These are phyloP conservation scores for Taphrina deformans DNA, from an alignment of 1,139 yeast genomes.

Conservation along the genomic window DNA sequence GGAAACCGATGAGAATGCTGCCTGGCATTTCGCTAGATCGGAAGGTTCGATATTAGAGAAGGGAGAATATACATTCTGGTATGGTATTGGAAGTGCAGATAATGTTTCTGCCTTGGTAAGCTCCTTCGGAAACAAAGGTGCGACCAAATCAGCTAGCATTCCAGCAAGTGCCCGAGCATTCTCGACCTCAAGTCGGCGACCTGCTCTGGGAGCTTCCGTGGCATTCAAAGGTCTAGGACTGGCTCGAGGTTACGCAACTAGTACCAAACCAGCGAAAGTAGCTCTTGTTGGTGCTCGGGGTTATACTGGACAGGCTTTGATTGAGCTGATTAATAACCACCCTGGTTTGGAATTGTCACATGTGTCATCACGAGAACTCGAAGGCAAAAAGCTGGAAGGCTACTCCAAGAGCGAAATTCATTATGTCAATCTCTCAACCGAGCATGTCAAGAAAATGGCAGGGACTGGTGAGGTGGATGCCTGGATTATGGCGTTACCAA, in stretches of 20 bases:
- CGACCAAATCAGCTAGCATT: not conserved
- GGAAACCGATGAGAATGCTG: conserved; percentile 84
- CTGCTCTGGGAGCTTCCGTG: conserved; percentile 9
- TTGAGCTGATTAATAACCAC: conserved; percentile 80
- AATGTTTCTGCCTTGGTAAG: conserved; percentile 25
- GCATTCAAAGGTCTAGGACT: conserved; percentile 24
- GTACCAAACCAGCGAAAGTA: conserved; percentile 50
- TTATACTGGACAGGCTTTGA: conserved; percentile 90
- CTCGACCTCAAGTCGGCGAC: conserved; percentile 15
- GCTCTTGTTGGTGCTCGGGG: conserved; percentile 99
- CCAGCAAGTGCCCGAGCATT: conserved; percentile 20
- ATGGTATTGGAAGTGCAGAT: conserved; percentile 57
- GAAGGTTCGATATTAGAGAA: conserved; percentile 91
- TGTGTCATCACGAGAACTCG: conserved; percentile 92
- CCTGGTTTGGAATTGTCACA: conserved; percentile 84
- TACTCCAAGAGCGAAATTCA: conserved; percentile 76
- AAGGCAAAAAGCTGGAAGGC: conserved; percentile 82
- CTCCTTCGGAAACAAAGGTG: conserved; percentile 9
- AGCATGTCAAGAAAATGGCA: conserved; percentile 79
- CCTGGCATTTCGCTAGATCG: conserved; percentile 90
- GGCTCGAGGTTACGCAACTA: conserved; percentile 31
- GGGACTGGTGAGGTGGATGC: conserved; percentile 77
- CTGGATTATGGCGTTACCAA: conserved; percentile 99
- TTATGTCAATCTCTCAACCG: conserved; percentile 82
- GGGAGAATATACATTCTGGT: conserved; percentile 92